Evolutionary conservation across 2,329 filamentous ascomycete genomes (phyloP), one percentile per base, ranked within the genome.

Genomic region (Apiospora saccharicola): DNA sequence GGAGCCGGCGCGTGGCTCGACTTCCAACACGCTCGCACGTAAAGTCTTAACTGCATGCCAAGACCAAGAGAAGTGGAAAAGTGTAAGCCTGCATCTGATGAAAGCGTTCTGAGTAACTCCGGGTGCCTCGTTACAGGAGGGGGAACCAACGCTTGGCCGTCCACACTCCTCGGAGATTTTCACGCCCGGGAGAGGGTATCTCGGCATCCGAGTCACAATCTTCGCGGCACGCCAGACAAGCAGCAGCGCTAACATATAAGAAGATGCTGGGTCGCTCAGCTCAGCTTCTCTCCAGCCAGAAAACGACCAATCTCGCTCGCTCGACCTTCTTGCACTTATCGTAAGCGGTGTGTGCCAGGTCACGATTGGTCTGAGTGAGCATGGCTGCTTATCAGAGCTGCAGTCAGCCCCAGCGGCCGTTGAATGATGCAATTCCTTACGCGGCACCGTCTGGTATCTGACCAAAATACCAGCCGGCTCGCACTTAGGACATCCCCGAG

Each of bases 1-100:
- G 57, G 57, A 24, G 57, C 30, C 34, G 57, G 57, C 41, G 22
- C 19, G 7, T 64, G 57, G 49, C 34, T 41, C 22, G 13, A n/a
- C 57, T 64, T 13, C 57, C 57, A 30, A 64, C 53, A 37, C 53
- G 53, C 57, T 64, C 57, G 34, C n/a, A 4, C 57, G 34, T 64
- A 64, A 24, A 64, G 34, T n/a, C n/a, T 14, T 7, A n/a, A 34
- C 10, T 64, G 8, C 57, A 22, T 61, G 26, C 53, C 53, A 34
- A 37, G 30, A 12, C 22, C 34, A 41, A 34, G 2, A 13, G 5
- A 10, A 34, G n/a, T 34, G 5, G 34, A 41, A 41, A 64, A 64
- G 34, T 10, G 22, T 64, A 64, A 41, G 53, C 30, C 30, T 34
- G 30, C 30, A n/a, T 64, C 10, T 3, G 34, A 8, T 64, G 34